phyloP scores from a whole-genome alignment of 139 green algal genomes.

The Yamagishiella unicocca region DNA sequence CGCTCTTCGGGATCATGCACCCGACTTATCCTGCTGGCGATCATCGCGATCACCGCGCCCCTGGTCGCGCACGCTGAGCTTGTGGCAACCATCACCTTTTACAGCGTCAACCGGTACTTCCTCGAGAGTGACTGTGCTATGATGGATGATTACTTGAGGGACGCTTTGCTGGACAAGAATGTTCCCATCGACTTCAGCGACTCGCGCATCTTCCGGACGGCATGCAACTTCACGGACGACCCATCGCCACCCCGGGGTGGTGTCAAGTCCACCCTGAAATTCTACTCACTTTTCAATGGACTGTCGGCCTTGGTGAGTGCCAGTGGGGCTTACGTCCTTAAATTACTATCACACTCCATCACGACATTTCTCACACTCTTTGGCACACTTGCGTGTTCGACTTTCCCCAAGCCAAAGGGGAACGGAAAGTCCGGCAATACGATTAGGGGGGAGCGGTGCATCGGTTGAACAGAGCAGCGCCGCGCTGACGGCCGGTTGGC shows the following conservation, averaged over 20 bases:
- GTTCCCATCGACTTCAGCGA: conserved; percentile 20
- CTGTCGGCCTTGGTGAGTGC: neutral
- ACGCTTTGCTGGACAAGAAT: neutral
- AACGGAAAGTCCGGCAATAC: too few relatives aligned
- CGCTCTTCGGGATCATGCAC: too few relatives aligned
- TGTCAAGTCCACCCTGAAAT: neutral
- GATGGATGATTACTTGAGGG: neutral
- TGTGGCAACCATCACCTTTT: neutral
- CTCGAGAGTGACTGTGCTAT: neutral
- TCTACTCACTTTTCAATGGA: neutral
- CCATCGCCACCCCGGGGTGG: neutral
- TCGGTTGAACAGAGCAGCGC: too few relatives aligned
- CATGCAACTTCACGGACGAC: neutral
- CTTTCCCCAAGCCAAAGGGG: too few relatives aligned
- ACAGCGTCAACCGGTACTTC: neutral
- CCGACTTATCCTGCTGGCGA: neutral
- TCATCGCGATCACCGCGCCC: neutral
- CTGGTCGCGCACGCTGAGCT: neutral
- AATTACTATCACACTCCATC: too few relatives aligned
- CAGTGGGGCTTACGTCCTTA: too few relatives aligned
- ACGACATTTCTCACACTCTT: too few relatives aligned
- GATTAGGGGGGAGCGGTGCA: too few relatives aligned
- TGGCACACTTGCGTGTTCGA: too few relatives aligned
- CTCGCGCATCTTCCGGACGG: neutral
- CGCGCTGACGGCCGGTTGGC: too few relatives aligned